Conservation (phyloP, 23 red algal genomes). For the Pyropia haitanensis region DNA sequence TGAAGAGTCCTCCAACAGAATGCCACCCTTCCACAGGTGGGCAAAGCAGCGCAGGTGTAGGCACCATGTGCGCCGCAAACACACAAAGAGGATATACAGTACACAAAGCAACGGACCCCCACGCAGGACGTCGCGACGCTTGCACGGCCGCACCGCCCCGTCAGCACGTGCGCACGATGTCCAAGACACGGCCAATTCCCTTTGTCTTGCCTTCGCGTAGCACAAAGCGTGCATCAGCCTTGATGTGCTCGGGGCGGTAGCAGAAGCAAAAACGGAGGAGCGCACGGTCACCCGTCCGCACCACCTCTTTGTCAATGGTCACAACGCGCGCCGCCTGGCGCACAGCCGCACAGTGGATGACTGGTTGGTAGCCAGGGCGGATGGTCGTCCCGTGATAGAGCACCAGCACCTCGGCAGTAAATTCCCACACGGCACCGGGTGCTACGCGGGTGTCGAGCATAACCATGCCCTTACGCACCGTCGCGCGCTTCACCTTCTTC, state of each 20-base stretch:
- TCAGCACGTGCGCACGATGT: too few relatives aligned
- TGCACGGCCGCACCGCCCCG: too few relatives aligned
- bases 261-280: slow-evolving; percentile 84
- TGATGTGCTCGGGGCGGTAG: slow-evolving; percentile 93
- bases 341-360: slow-evolving; percentile 84
- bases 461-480: slow-evolving; percentile 96
- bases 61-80: too few relatives aligned
- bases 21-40: too few relatives aligned
- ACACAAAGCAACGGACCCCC: too few relatives aligned
- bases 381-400: slow-evolving; percentile 86
- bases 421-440: slow-evolving; percentile 57
- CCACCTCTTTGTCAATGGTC: slow-evolving; percentile 75
- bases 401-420: slow-evolving; percentile 89
- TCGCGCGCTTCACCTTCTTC: slow-evolving; percentile 88
- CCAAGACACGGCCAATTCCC: slow-evolving; percentile 71
- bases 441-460: slow-evolving; percentile 58
- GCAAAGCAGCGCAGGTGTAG: too few relatives aligned
- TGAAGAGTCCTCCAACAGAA: too few relatives aligned
- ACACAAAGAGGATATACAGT: too few relatives aligned
- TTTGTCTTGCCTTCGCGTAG: slow-evolving; percentile 97
- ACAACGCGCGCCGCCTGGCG: slow-evolving; percentile 90
- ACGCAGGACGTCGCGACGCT: too few relatives aligned
- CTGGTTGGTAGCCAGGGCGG: slow-evolving; percentile 81
- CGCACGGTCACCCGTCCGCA: slow-evolving; percentile 89
- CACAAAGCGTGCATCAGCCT: slow-evolving; percentile 77